Evolutionary conservation across 257 asterid genomes (phyloP).

Genomic region (Anisodus acutangulus): DNA sequence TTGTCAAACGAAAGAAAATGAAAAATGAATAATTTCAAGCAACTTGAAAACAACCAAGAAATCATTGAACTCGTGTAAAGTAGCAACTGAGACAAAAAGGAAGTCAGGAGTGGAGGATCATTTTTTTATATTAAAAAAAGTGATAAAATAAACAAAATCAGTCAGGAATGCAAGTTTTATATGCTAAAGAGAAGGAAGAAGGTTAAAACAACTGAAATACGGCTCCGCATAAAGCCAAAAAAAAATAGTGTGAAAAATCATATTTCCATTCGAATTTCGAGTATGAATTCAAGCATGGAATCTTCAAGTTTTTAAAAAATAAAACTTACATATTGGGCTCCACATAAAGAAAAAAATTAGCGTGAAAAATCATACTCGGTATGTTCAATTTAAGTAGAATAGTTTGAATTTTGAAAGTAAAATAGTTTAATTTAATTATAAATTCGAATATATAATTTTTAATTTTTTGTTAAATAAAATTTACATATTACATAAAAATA

Average conservation of each 20-base stretch:
- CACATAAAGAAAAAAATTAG: not conserved
- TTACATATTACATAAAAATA: too few species aligned
- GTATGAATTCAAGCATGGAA: too few species aligned
- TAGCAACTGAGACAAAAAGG: not conserved
- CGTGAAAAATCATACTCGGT: not conserved
- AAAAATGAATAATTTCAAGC: constrained; percentile 8
- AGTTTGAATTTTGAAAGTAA: too few species aligned
- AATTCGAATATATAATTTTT: too few species aligned
- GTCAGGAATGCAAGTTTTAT: not conserved
- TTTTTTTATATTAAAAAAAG: not conserved
- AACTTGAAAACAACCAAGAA: not conserved
- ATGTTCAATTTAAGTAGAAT: too few species aligned
- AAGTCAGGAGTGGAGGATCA: not conserved
- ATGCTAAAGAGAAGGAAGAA: not conserved
- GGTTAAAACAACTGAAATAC: not conserved
- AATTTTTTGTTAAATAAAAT: too few species aligned
- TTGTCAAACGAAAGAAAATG: not conserved
- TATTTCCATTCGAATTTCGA: too few species aligned
- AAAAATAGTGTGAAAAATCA: too few species aligned
- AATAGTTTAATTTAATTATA: too few species aligned
- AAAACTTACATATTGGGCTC: too few species aligned
- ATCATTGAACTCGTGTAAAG: not conserved
- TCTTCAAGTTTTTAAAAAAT: too few species aligned
- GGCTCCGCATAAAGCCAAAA: not conserved
- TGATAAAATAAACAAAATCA: not conserved